Conservation (phyloP, 140 eudicot species). For the Anethum foeniculum region DNA sequence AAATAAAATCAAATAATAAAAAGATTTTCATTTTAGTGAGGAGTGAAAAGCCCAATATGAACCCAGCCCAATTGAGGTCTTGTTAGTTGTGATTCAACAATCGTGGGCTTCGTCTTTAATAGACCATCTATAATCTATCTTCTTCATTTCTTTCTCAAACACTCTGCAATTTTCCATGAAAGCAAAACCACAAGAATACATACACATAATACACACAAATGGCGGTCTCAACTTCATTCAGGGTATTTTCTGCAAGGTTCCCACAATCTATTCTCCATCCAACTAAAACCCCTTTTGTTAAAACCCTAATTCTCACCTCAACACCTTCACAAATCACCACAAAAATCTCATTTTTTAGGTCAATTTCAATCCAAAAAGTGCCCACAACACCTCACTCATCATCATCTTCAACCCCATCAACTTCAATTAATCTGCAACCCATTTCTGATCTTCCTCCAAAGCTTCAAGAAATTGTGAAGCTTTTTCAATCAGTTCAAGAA, state of each 20-base stretch:
- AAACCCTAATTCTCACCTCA: slow-evolving; percentile 25
- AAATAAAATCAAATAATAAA: too few species aligned
- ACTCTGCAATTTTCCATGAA: not conserved
- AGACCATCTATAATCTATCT: not conserved
- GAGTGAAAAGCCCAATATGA: not conserved
- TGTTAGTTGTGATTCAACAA: not conserved
- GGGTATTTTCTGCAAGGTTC: not conserved
- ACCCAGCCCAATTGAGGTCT: not conserved
- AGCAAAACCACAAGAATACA: not conserved
- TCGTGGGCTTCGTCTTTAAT: not conserved
- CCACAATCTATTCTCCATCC: slow-evolving; percentile 18
- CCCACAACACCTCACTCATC: slow-evolving; percentile 33
- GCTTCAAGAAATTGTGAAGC: slow-evolving; percentile 63
- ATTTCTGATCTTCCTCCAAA: slow-evolving; percentile 66
- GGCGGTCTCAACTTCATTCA: slow-evolving; percentile 6
- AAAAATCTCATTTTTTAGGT: slow-evolving; percentile 22
- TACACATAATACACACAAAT: not conserved
- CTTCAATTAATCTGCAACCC: slow-evolving; percentile 35
- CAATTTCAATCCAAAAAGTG: slow-evolving; percentile 42
- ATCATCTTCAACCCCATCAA: slow-evolving; percentile 17
- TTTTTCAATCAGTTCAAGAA: slow-evolving; percentile 65
- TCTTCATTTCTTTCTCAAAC: not conserved
- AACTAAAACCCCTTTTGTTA: slow-evolving; percentile 9
- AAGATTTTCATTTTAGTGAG: too few species aligned
- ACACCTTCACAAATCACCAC: slow-evolving; percentile 13